phyloP scores from a whole-genome alignment of 1,284 basidiomycete species.

The Omphalotus olearius region DNA sequence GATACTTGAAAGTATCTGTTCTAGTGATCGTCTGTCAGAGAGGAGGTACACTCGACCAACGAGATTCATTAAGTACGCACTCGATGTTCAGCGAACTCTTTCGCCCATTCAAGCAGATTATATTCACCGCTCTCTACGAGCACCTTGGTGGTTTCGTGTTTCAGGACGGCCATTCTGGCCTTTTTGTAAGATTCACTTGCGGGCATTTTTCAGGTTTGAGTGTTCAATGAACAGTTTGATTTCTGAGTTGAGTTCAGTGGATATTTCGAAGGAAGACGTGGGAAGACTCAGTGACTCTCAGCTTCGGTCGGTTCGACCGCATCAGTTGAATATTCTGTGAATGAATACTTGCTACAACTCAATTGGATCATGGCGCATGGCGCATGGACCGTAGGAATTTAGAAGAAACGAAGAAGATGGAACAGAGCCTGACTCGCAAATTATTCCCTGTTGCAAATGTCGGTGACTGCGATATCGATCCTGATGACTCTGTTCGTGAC shows the following conservation, averaged over 20 bases:
- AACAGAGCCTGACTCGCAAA: too few relatives aligned
- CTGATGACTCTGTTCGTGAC: conserved; percentile 32
- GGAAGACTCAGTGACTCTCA: neutral
- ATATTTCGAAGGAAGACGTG: neutral
- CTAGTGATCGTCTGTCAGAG: neutral
- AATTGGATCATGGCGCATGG: neutral
- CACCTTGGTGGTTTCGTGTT: neutral
- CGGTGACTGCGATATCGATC: neutral
- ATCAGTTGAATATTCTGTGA: too few relatives aligned
- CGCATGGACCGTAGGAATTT: neutral
- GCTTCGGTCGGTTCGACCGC: too few relatives aligned
- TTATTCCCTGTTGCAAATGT: too few relatives aligned
- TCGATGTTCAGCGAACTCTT: conserved; percentile 3
- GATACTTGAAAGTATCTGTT: neutral
- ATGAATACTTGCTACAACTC: neutral
- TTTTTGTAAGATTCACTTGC: neutral
- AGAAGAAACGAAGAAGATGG: neutral
- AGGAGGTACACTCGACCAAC: neutral
- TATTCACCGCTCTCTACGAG: conserved; percentile 1
- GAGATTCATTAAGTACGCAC: neutral
- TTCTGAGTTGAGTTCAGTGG: too few relatives aligned
- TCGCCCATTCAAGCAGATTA: neutral
- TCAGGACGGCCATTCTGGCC: conserved; percentile 1
- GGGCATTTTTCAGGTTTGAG: too few relatives aligned
- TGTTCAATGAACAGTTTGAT: too few relatives aligned